phyloP scores from a whole-genome alignment of 2,329 filamentous ascomycete species.

The Hirsutella rhossiliensis region DNA sequence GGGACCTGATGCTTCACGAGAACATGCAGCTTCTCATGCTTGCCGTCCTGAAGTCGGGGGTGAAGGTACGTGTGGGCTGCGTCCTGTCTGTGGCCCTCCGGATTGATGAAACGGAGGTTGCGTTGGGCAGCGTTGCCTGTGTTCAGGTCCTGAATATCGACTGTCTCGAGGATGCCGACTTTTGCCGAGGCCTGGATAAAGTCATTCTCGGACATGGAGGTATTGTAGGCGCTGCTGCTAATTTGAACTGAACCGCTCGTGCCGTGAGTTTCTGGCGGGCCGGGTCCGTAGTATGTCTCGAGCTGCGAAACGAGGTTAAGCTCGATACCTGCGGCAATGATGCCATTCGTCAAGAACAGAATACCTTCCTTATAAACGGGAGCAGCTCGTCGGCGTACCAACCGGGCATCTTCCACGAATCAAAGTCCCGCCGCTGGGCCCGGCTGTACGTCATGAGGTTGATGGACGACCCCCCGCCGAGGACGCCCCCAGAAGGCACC shows the following conservation, averaged over 20 bases:
- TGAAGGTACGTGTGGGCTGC: conserved; percentile 37
- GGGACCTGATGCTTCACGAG: conserved; percentile 44
- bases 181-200: conserved; percentile 38
- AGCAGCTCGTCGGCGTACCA: conserved; percentile 20
- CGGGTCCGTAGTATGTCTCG: conserved; percentile 37
- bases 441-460: conserved; percentile 20
- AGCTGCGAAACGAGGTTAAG: conserved; percentile 15
- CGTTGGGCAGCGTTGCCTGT: conserved; percentile 18
- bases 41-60: conserved; percentile 13
- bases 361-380: conserved; percentile 18
- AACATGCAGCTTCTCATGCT: conserved; percentile 46
- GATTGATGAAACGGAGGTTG: conserved; percentile 26
- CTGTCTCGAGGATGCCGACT: conserved; percentile 29
- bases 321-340: not conserved
- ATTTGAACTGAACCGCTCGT: conserved; percentile 41
- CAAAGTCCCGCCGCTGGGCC: conserved; percentile 18
- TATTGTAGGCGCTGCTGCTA: conserved; percentile 34
- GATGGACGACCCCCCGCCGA: conserved; percentile 20
- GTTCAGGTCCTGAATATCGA: conserved; percentile 40
- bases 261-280: conserved; percentile 17
- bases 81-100: conserved; percentile 44
- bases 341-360: not conserved
- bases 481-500: conserved; percentile 13
- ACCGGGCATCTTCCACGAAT: conserved; percentile 20
- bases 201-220: conserved; percentile 27